phyloP scores from a whole-genome alignment of 371 early-diverging fungal species.

The Gilbertella persicaria region DNA sequence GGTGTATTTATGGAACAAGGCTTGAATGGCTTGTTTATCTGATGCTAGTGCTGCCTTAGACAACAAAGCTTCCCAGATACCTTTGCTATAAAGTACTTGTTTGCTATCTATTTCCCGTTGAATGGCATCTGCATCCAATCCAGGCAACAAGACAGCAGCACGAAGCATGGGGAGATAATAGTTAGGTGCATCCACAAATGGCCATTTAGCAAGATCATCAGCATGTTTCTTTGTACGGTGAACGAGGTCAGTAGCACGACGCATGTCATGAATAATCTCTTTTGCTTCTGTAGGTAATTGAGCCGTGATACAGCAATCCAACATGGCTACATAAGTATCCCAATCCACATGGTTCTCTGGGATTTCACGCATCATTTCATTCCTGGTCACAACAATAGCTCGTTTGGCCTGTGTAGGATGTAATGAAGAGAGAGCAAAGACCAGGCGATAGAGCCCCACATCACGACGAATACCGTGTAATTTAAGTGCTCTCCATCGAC shows the following conservation, averaged over 20 bases:
- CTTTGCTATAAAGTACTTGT: constrained; percentile 10
- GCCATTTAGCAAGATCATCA: constrained; percentile 14
- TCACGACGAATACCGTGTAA: constrained; percentile 41
- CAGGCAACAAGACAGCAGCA: constrained; percentile 5
- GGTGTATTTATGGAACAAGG: constrained; percentile 40
- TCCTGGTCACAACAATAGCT: constrained; percentile 37
- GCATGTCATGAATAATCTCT: constrained; percentile 25
- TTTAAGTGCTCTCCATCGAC: constrained; percentile 41
- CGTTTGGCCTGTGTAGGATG: constrained; percentile 35
- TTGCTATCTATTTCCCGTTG: constrained; percentile 9
- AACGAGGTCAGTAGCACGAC: background rate
- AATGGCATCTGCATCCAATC: constrained; percentile 8
- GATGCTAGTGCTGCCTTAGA: constrained; percentile 11
- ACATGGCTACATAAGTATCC: constrained; percentile 34
- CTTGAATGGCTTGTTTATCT: constrained; percentile 8
- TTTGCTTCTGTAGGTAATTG: constrained; percentile 26
- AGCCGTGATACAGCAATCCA: constrained; percentile 44
- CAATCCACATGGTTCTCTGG: constrained; percentile 20
- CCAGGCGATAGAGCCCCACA: constrained; percentile 32
- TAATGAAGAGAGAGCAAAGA: constrained; percentile 40
- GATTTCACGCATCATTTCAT: constrained; percentile 43
- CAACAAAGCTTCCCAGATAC: constrained; percentile 15
- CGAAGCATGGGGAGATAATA: constrained; percentile 29
- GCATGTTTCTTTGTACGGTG: constrained; percentile 10
- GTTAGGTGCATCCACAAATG: constrained; percentile 14